Evolutionary conservation across 73 alveolate genomes (phyloP), one percentile per base, ranked within the genome.

Genomic region (Stentor coeruleus): DNA sequence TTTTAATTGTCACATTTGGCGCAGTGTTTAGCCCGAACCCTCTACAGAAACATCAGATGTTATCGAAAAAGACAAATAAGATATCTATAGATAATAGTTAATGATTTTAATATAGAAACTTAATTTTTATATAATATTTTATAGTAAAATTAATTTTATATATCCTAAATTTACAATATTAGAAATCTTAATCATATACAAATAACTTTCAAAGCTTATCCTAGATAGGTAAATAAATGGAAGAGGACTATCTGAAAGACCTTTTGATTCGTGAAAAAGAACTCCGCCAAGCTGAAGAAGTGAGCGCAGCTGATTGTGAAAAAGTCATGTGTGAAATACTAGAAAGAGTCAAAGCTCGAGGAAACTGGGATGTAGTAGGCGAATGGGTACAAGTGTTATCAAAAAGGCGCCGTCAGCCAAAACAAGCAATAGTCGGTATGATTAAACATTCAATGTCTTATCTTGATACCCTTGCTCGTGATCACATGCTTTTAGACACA

Each of bases 231-330:
- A 20, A 66, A 28, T 28, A 66, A 66, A 66, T 66, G 79, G 79
- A 66, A 31, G 79, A 66, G 39, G 79, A 66, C 79, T 66, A 66
- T 33, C 37, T 66, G 86, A 86, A 26, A 86, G 90, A 31, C 84
- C 87, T 31, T 38, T 86, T 58, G 93, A 87, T 28, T 57, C 74
- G 28, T 86, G 86, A 4, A 87, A 82, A 87, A 80, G 74, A 77
- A n/a, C 49, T 75, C 37, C 35, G 86, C 3, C 82, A 83, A 40
- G 82, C 66, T 36, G 83, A 83, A 42, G 82, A 83, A 39, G 49
- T 20, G 6, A 83, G 86, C 14, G 73, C 83, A 57, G 38, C 20
- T 6, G 86, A 83, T 28, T 83, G 39, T 41, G 86, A 83, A 42
- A 83, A 77, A 14, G 76, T 58, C 80, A 72, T 49, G 37, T 11